A percentile compares a stretch with the other conserved stretches of the same genome.
These are phyloP conservation scores for Solanum tarijense DNA, from an alignment of 257 asterid genomes.

Conservation along the genomic window DNA sequence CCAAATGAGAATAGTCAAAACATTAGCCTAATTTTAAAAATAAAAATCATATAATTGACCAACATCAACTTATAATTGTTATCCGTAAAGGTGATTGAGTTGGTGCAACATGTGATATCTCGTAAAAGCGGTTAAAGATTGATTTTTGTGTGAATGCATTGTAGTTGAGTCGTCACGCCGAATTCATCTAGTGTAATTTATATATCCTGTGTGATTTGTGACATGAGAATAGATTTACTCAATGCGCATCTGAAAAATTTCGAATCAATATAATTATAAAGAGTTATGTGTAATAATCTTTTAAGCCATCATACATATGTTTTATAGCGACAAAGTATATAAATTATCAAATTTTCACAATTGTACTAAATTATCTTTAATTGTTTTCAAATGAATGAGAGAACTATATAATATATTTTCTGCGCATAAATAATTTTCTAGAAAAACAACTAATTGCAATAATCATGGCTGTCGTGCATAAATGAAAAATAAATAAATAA, in stretches of 20 bases:
- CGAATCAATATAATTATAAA: neutral
- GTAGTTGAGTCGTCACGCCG: neutral
- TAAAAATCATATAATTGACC: neutral
- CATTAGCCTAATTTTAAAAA: neutral
- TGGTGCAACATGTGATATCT: fast-evolving
- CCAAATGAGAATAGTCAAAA: neutral
- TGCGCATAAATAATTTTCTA: neutral
- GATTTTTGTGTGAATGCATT: neutral
- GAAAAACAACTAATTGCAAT: neutral
- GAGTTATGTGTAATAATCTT: neutral
- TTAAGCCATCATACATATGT: neutral
- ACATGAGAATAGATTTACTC: neutral
- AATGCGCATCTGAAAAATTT: neutral
- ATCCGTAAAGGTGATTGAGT: fast-evolving
- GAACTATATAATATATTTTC: neutral
- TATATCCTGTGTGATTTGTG: neutral
- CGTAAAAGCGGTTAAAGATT: neutral
- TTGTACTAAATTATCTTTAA: neutral
- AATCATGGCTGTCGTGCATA: neutral
- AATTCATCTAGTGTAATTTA: neutral
- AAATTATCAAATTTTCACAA: neutral
- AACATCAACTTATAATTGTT: neutral
- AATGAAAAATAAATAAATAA: neutral
- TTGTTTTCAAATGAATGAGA: neutral
- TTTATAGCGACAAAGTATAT: neutral